These are phyloP conservation scores for Dentiscutata heterogama DNA, from an alignment of 371 early-diverging fungal genomes.

Conservation along the genomic window DNA sequence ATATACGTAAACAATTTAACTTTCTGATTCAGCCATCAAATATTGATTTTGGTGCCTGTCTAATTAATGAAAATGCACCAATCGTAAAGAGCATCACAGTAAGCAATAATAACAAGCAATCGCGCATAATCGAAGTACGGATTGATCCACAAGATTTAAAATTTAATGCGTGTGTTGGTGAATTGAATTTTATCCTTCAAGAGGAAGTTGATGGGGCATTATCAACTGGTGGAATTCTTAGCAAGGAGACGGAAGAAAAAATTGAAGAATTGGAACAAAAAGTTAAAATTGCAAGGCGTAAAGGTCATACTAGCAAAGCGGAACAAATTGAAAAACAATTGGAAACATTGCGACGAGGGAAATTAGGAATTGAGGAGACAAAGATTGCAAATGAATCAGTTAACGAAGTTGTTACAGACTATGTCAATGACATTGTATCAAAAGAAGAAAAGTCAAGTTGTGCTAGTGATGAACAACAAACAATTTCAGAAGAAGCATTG, in stretches of 20 bases:
- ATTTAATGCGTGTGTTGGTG: conserved; percentile 67
- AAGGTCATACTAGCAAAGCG: conserved; percentile 91
- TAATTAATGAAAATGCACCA: conserved; percentile 61
- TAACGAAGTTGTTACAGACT: neutral
- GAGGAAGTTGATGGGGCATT: conserved; percentile 69
- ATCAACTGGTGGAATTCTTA: conserved; percentile 54
- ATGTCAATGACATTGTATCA: neutral
- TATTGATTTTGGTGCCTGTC: conserved; percentile 83
- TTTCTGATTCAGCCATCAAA: conserved; percentile 83
- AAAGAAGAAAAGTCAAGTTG: conserved; percentile 48
- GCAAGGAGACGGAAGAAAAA: conserved; percentile 91
- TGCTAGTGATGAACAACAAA: conserved; percentile 34
- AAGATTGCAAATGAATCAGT: neutral
- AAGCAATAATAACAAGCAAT: conserved; percentile 84
- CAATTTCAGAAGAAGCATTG: neutral
- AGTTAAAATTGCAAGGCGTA: conserved; percentile 95
- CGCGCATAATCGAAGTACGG: conserved; percentile 85
- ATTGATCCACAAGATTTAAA: conserved; percentile 79
- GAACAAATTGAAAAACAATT: conserved; percentile 87
- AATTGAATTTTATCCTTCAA: conserved; percentile 77
- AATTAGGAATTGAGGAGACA: conserved; percentile 45
- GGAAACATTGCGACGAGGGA: conserved; percentile 58
- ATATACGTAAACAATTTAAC: conserved; percentile 88
- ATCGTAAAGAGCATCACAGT: conserved; percentile 69
- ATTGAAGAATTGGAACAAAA: conserved; percentile 97